These are phyloP conservation scores for Fusarium temperatum DNA, from an alignment of 2,329 filamentous ascomycete species.

Conservation along the genomic window DNA sequence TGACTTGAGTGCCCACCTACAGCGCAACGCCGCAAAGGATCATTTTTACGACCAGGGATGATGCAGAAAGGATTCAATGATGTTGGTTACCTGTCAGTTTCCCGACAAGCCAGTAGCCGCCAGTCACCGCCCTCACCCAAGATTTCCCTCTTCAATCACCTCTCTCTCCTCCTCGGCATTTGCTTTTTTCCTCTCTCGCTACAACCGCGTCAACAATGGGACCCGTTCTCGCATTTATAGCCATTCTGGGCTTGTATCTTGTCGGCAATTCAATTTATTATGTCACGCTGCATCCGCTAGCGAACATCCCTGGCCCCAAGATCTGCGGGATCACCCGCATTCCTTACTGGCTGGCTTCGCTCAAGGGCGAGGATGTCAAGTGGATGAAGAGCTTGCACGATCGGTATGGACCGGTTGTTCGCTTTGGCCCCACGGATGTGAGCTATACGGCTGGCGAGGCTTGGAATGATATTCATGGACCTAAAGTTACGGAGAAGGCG, in stretches of 20 bases:
- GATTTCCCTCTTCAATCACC: background rate
- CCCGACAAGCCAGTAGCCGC: background rate
- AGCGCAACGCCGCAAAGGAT: background rate
- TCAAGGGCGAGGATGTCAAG: slow-evolving; percentile 2
- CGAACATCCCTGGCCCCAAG: slow-evolving; percentile 12
- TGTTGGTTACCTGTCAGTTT: background rate
- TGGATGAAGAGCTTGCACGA: slow-evolving; percentile 19
- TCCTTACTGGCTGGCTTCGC: slow-evolving; percentile 1
- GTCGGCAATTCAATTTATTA: background rate
- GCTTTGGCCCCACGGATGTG: slow-evolving; percentile 16
- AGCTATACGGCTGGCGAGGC: slow-evolving; percentile 13
- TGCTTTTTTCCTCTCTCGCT: background rate
- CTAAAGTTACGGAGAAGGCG: slow-evolving; percentile 8
- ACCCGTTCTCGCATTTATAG: background rate
- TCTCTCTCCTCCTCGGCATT: background rate
- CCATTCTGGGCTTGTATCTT: background rate
- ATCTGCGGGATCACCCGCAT: slow-evolving; percentile 10
- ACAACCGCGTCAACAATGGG: background rate
- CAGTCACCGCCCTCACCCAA: background rate
- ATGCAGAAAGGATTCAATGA: background rate
- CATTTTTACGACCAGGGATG: background rate
- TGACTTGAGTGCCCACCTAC: background rate
- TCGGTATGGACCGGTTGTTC: slow-evolving; percentile 13
- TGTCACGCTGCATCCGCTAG: slow-evolving; percentile 12
- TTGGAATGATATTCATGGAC: slow-evolving; percentile 16